phyloP scores from a whole-genome alignment of 1,284 basidiomycete genomes.

The Flammula alnicola region DNA sequence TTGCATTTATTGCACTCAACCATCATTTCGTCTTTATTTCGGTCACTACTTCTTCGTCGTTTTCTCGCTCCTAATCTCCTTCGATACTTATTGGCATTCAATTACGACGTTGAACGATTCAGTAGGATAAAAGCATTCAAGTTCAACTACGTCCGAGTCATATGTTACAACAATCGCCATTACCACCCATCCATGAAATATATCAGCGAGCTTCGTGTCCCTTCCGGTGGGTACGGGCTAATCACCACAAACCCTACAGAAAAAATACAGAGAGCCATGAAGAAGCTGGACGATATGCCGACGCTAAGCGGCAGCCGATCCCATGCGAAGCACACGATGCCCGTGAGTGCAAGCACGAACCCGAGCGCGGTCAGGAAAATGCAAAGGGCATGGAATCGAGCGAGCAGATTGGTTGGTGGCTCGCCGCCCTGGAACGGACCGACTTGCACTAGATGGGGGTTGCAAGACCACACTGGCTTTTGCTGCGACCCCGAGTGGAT shows the following conservation, averaged over 20 bases:
- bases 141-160: not conserved
- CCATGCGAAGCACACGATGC: constrained; percentile 58
- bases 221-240: constrained; percentile 21
- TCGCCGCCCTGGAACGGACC: constrained; percentile 43
- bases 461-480: constrained; percentile 39
- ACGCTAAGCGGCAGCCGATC: constrained; percentile 45
- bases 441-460: constrained; percentile 51
- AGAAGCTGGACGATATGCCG: constrained; percentile 46
- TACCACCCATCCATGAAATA: constrained; percentile 9
- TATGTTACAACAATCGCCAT: too few relatives aligned
- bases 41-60: too few relatives aligned
- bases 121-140: too few relatives aligned
- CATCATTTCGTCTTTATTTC: too few relatives aligned
- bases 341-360: constrained; percentile 53
- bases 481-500: constrained; percentile 16
- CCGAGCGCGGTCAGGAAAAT: constrained; percentile 53
- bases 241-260: constrained; percentile 29
- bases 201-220: constrained; percentile 16
- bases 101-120: too few relatives aligned
- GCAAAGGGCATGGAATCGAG: constrained; percentile 53
- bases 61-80: too few relatives aligned
- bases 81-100: too few relatives aligned
- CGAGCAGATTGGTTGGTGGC: constrained; percentile 52
- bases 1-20: too few relatives aligned
- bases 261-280: constrained; percentile 42